Conservation (phyloP, 208 protist genomes). For the Naegleria gruberi region DNA sequence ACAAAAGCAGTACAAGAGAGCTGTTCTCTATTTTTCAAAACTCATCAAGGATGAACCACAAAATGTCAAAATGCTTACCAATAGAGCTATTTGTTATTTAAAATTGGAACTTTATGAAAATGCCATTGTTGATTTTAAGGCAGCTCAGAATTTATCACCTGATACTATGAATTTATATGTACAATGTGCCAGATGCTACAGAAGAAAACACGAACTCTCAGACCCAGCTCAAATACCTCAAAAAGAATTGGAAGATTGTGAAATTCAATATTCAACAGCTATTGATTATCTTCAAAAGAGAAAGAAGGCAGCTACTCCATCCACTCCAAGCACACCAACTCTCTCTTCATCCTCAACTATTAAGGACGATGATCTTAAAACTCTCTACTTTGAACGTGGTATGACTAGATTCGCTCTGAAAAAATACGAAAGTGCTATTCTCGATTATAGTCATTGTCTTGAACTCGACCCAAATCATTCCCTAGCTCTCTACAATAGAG, state of each 20-base stretch:
- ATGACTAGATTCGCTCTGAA: neutral
- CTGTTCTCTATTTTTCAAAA: neutral
- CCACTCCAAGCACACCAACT: neutral
- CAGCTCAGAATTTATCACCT: neutral
- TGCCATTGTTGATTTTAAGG: neutral
- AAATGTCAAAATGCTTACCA: neutral
- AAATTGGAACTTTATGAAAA: neutral
- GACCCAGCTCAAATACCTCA: neutral
- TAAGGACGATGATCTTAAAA: neutral
- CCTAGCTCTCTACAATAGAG: neutral
- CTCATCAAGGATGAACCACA: neutral
- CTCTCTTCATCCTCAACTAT: neutral
- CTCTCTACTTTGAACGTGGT: neutral
- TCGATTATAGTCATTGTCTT: neutral
- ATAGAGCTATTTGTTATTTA: neutral
- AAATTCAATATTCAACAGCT: neutral
- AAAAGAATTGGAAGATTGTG: neutral
- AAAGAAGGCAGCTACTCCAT: neutral
- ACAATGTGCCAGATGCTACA: neutral
- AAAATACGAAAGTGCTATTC: neutral
- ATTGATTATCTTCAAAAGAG: neutral
- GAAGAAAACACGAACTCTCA: neutral
- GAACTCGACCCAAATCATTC: neutral
- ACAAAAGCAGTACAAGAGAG: neutral
- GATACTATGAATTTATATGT: neutral